These are phyloP conservation scores for Esteya vermicola DNA, from an alignment of 2,329 filamentous ascomycete genomes.

Conservation along the genomic window DNA sequence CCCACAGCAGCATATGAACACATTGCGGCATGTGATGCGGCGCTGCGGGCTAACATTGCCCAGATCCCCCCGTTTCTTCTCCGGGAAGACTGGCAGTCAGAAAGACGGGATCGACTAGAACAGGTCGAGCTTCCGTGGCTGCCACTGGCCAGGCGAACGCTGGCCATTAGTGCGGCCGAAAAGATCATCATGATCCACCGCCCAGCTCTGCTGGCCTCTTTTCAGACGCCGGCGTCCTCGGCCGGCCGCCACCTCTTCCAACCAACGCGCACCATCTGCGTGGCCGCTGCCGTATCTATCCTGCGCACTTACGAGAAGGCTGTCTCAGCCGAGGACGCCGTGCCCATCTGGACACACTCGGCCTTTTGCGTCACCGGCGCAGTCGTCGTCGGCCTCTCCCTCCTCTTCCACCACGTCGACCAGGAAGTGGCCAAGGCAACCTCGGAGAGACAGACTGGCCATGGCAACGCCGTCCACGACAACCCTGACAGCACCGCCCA, in stretches of 20 bases:
- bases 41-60: constrained; percentile 17
- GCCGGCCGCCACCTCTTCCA: constrained; percentile 13
- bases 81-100: constrained; percentile 11
- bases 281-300: constrained; percentile 20
- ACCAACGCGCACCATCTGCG: constrained; percentile 17
- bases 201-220: constrained; percentile 17
- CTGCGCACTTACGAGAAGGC: constrained; percentile 13
- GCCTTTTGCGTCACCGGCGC: constrained; percentile 12
- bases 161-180: constrained; percentile 21
- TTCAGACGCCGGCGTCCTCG: too few relatives aligned
- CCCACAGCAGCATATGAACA: constrained; percentile 16
- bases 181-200: constrained; percentile 25
- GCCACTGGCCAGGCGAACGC: constrained; percentile 17
- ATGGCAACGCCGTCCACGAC: too few relatives aligned
- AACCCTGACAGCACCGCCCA: constrained; percentile 8
- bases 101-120: neutral
- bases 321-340: constrained; percentile 2
- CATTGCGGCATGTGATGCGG: constrained; percentile 15
- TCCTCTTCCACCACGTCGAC: constrained; percentile 10
- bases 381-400: constrained; percentile 12
- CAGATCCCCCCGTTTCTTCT: constrained; percentile 17
- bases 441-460: too few relatives aligned
- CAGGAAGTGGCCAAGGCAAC: too few relatives aligned
- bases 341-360: constrained; percentile 14
- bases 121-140: constrained; percentile 17